Conservation (phyloP, 306 rosid genomes). For the Corylus avellana region DNA sequence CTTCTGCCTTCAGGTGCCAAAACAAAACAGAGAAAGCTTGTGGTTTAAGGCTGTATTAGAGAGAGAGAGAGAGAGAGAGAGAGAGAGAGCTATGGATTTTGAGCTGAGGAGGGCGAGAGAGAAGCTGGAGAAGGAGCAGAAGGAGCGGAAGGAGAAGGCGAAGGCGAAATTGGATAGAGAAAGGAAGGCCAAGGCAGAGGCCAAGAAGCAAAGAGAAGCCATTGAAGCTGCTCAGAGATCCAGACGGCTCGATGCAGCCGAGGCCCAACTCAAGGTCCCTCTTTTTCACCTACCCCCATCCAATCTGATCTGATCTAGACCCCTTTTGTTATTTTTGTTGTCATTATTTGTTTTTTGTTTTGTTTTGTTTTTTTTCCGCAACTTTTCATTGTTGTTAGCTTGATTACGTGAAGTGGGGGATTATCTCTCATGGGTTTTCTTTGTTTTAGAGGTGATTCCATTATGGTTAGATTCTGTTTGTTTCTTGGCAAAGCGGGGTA, state of each 20-base stretch:
- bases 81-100: slow-evolving; percentile 62
- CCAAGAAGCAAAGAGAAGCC: slow-evolving; percentile 74
- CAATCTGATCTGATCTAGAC: not conserved
- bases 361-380: not conserved
- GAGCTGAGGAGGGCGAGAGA: slow-evolving; percentile 90
- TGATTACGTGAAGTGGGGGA: not conserved
- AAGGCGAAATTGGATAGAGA: slow-evolving; percentile 58
- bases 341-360: not conserved
- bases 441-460: no score
- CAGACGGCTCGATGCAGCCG: slow-evolving; percentile 75
- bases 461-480: not conserved
- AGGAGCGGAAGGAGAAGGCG: slow-evolving; percentile 57
- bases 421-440: not conserved
- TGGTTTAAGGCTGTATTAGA: not conserved
- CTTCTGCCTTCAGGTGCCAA: not conserved
- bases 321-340: not conserved
- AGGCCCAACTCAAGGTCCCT: slow-evolving; percentile 85
- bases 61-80: slow-evolving; percentile 6
- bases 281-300: not conserved
- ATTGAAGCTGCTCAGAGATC: slow-evolving; percentile 80
- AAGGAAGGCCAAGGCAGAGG: slow-evolving; percentile 68
- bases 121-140: slow-evolving; percentile 90
- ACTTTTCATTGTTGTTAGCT: not conserved
- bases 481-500: not conserved
- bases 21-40: not conserved